Evolutionary conservation across 164 flowering plant species (phyloP).

Genomic region (Cinnamomum chago): DNA sequence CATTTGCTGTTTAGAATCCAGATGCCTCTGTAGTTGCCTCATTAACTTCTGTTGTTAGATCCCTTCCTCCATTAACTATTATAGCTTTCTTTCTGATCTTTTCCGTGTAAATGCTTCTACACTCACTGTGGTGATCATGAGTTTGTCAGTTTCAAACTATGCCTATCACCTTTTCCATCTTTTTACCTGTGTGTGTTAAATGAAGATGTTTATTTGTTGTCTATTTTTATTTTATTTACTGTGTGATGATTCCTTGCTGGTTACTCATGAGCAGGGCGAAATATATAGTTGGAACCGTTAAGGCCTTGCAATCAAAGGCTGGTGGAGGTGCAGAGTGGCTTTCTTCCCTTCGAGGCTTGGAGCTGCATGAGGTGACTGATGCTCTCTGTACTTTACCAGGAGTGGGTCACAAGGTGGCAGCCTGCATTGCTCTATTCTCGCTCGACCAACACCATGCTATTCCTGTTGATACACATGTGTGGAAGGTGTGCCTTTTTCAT

Average conservation of each 20-base stretch:
- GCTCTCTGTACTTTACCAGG: conserved; percentile 82
- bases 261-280: conserved; percentile 58
- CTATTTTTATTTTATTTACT: not conserved
- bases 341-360: conserved; percentile 65
- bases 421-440: conserved; percentile 92
- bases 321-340: conserved; percentile 89
- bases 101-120: not conserved
- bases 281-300: conserved; percentile 62
- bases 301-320: conserved; percentile 63
- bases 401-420: conserved; percentile 95
- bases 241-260: not conserved
- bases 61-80: not conserved
- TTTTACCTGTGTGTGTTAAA: not conserved
- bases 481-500: conserved; percentile 56
- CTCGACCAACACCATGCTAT: conserved; percentile 92
- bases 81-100: not conserved
- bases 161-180: not conserved
- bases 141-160: not conserved
- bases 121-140: not conserved
- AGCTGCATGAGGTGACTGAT: conserved; percentile 55
- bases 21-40: not conserved
- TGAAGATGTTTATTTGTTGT: not conserved
- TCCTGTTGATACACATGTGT: conserved; percentile 95
- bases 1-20: not conserved
- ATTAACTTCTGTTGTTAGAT: not conserved